phyloP scores from a whole-genome alignment of 306 rosid genomes.

The Delonix regia region DNA sequence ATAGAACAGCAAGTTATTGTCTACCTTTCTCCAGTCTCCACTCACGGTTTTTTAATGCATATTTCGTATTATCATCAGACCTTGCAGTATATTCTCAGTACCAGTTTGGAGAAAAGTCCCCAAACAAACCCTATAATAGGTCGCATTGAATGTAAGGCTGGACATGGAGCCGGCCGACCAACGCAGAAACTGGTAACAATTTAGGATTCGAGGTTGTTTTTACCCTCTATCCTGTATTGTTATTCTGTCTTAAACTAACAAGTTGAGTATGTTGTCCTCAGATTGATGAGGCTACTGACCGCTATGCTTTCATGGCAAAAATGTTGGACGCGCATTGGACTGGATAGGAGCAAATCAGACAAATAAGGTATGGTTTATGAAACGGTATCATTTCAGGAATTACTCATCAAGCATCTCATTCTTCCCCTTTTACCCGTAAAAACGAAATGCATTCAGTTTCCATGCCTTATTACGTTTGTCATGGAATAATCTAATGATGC shows the following conservation, averaged over 20 bases:
- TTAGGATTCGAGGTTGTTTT: neutral
- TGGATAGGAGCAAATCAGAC: slow-evolving; percentile 33
- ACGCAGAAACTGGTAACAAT: slow-evolving; percentile 74
- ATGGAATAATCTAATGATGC: neutral
- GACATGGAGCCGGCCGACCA: slow-evolving; percentile 82
- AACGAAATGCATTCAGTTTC: neutral
- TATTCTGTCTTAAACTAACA: neutral
- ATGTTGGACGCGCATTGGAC: slow-evolving; percentile 48
- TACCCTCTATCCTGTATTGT: neutral
- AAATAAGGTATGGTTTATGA: neutral
- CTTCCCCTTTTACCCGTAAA: neutral
- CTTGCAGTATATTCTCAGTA: slow-evolving; percentile 69
- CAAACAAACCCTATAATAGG: slow-evolving; percentile 88
- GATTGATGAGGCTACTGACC: slow-evolving; percentile 59
- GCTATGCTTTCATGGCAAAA: slow-evolving; percentile 53
- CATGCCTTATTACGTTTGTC: neutral
- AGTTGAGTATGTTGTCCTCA: slow-evolving; percentile 15
- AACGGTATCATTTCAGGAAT: neutral
- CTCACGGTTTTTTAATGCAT: neutral
- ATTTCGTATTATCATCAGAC: slow-evolving; percentile 48
- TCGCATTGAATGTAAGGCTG: slow-evolving; percentile 95
- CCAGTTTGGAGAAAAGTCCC: slow-evolving; percentile 78
- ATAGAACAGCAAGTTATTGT: neutral
- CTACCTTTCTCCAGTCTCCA: neutral
- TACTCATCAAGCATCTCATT: neutral